Base-by-base conservation (phyloP, 768 basidiomycete genomes). In the Leccinum boreale region DNA sequence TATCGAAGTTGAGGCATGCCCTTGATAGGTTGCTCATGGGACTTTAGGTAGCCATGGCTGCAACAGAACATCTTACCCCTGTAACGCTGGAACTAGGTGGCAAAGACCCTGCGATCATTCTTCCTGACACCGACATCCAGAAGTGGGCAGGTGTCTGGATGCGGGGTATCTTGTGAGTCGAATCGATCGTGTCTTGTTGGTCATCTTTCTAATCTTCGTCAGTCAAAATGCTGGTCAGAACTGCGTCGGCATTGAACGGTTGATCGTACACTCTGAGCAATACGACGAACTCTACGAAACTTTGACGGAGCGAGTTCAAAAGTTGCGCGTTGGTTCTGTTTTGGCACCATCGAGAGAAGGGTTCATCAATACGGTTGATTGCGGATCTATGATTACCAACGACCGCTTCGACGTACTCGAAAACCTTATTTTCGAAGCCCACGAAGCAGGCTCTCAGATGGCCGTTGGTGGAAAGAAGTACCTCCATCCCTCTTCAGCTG, bases 141-240 rank as follows among this genome's bases (percentile, higher is more conserved):
- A 86, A 83, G 70, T 95, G 90, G 82, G 77, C 84, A 15, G 87
- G 89, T 59, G 72, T 90, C 10, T 92, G 89, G 84, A 87, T 97
- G 85, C 86, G 95, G 50, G 96, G 92, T 42, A 83, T 92, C 55
- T 98, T 91, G 94, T 96, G 73, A 70, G 91, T 79, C 59, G 3
- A n/a, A 15, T 31, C 46, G 55, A 15, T 55, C 48, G 15, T 52
- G n/a, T 9, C 33, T 14, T 3, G 3, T 55, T 28, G 24, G 47
- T 50, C 23, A 5, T 21, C 48, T n/a, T 57, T 44, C 56, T 55
- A 33, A 46, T 36, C 44, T 17, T 49, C 15, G 23, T 26, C 67
- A 94, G 93, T 78, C 94, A 94, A 78, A 92, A 93, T 58, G 83
- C 84, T 52, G 95, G 95, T 21, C 96, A 98, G 75, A 98, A 98